A percentile compares a stretch with the other conserved stretches of the same genome.
Evolutionary conservation across 306 rosid genomes (phyloP).

Genomic region (Ormosia semicastrata): DNA sequence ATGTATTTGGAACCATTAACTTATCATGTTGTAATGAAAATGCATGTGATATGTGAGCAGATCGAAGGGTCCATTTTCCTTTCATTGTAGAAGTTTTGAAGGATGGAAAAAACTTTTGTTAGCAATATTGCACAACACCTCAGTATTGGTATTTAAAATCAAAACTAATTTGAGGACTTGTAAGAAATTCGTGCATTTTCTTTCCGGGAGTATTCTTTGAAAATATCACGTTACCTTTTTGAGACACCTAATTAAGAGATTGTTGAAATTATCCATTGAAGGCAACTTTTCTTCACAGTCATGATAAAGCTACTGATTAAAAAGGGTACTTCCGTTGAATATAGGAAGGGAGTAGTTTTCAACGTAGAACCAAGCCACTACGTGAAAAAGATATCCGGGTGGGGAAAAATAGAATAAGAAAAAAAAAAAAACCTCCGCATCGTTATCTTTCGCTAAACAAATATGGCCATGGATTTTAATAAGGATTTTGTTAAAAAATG

Average conservation of each 20-base stretch:
- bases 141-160: neutral
- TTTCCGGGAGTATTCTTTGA: neutral
- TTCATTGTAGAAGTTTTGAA: neutral
- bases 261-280: neutral
- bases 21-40: too few relatives aligned
- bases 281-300: neutral
- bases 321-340: neutral
- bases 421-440: neutral
- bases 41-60: neutral
- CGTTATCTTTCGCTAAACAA: slow-evolving; percentile 16
- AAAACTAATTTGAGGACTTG: neutral
- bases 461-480: neutral
- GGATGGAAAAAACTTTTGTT: neutral
- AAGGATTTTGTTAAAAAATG: too few relatives aligned
- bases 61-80: too few relatives aligned
- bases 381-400: neutral
- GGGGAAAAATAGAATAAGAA: neutral
- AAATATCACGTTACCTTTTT: neutral
- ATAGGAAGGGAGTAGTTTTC: neutral
- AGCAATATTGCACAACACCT: neutral
- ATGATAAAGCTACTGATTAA: neutral
- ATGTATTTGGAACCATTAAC: neutral
- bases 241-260: neutral
- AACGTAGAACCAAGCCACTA: neutral
- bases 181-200: neutral